Evolutionary conservation across 768 basidiomycete genomes (phyloP).

Genomic region (Amanita molliuscula): DNA sequence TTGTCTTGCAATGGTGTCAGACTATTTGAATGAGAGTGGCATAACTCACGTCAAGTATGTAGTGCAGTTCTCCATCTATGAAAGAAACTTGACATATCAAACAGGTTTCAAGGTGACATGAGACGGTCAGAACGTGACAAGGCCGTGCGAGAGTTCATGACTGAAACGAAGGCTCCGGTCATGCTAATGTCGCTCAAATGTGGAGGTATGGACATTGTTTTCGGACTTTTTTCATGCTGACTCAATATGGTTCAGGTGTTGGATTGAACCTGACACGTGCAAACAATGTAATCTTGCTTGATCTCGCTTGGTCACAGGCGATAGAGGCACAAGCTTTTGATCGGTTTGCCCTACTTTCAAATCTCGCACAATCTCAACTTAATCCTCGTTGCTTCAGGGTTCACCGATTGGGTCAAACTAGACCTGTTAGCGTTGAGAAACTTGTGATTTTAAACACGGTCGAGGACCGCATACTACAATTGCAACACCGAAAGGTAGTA

Average conservation of each 20-base stretch:
- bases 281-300: slow-evolving; percentile 53
- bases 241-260: slow-evolving; percentile 20
- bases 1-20: slow-evolving; percentile 52
- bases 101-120: slow-evolving; percentile 56
- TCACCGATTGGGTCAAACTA: slow-evolving; percentile 46
- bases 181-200: slow-evolving; percentile 61
- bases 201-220: slow-evolving; percentile 29
- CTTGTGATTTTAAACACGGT: slow-evolving; percentile 51
- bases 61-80: not conserved
- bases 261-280: slow-evolving; percentile 55
- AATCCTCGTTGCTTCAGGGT: slow-evolving; percentile 19
- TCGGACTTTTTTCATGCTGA: not conserved
- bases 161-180: slow-evolving; percentile 40
- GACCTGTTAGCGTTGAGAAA: slow-evolving; percentile 40
- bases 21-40: slow-evolving; percentile 43
- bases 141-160: slow-evolving; percentile 51
- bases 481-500: slow-evolving; percentile 51
- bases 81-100: no score
- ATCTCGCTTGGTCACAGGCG: slow-evolving; percentile 56
- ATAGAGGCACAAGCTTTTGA: slow-evolving; percentile 55
- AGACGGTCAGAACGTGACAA: slow-evolving; percentile 37
- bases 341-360: not conserved
- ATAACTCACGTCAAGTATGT: slow-evolving; percentile 46
- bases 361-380: not conserved
- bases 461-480: slow-evolving; percentile 57